These are phyloP conservation scores for Mortierella sp. DNA, from an alignment of 371 early-diverging fungal genomes.

Conservation along the genomic window DNA sequence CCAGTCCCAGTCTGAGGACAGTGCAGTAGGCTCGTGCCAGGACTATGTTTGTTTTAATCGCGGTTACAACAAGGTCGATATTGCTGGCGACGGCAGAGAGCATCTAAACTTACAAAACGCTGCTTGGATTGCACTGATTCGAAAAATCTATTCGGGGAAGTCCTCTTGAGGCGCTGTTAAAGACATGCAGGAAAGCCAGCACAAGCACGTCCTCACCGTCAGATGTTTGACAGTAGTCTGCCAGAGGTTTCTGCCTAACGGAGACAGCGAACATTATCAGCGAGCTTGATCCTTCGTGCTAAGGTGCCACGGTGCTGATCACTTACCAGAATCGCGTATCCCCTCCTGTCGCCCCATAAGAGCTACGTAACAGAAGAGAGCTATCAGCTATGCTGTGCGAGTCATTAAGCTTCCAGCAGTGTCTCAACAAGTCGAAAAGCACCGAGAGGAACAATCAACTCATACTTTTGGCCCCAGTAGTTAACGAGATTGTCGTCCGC, in stretches of 20 bases:
- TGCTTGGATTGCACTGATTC: slow-evolving; percentile 65
- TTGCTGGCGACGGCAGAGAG: no score
- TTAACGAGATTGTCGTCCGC: slow-evolving; percentile 61
- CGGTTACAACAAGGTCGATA: not conserved
- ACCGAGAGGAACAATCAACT: no score
- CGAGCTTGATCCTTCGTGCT: not conserved
- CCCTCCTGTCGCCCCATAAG: slow-evolving; percentile 38
- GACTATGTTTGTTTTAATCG: slow-evolving; percentile 7
- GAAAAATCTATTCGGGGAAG: slow-evolving; percentile 67
- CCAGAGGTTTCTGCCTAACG: slow-evolving; percentile 55
- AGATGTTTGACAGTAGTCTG: slow-evolving; percentile 66
- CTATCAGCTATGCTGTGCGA: no score
- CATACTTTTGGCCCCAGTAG: slow-evolving; percentile 67
- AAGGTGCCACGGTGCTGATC: not conserved
- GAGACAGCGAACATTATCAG: not conserved
- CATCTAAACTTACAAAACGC: slow-evolving; percentile 49
- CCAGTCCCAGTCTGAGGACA: slow-evolving; percentile 72
- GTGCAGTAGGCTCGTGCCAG: slow-evolving; percentile 62
- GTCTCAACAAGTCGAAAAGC: no score
- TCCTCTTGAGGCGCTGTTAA: slow-evolving; percentile 55
- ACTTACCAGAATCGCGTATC: slow-evolving; percentile 27
- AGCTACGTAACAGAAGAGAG: slow-evolving; percentile 5
- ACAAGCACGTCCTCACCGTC: slow-evolving; percentile 65
- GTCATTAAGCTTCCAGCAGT: no score
- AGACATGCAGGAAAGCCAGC: slow-evolving; percentile 71